Evolutionary conservation across 176 grass and related monocot genomes (phyloP).

Genomic region (Triticum timopheevii): DNA sequence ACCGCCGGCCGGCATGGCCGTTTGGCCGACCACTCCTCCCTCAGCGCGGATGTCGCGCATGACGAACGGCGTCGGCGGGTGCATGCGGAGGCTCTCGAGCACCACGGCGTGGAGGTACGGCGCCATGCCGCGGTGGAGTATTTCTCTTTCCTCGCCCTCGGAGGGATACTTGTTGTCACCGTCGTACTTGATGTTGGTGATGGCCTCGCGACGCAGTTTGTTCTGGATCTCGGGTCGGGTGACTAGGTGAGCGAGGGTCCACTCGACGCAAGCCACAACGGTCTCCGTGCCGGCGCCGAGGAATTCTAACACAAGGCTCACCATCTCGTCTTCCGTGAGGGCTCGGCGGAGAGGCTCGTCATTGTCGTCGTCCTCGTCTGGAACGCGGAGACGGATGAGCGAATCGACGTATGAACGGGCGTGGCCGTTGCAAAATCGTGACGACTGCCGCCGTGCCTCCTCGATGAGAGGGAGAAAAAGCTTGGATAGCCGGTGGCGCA

Average conservation of each 20-base stretch:
- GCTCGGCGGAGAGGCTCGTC: no score
- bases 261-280: no score
- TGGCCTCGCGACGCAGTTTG: background rate
- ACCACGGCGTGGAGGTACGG: background rate
- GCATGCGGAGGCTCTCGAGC: background rate
- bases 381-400: background rate
- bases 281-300: no score
- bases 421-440: no score
- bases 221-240: no score
- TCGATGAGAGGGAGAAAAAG: background rate
- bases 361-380: background rate
- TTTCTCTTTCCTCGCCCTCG: background rate
- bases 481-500: background rate
- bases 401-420: background rate
- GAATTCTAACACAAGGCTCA: no score
- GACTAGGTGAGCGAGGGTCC: no score
- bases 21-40: background rate
- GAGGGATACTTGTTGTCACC: no score
- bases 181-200: no score
- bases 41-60: background rate
- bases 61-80: background rate
- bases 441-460: no score
- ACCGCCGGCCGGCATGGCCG: no score
- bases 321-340: no score
- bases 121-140: background rate